A percentile compares a stretch with the other conserved stretches of the same genome.
phyloP scores from a whole-genome alignment of 176 grass and related monocot genomes.

The Lolium perenne region DNA sequence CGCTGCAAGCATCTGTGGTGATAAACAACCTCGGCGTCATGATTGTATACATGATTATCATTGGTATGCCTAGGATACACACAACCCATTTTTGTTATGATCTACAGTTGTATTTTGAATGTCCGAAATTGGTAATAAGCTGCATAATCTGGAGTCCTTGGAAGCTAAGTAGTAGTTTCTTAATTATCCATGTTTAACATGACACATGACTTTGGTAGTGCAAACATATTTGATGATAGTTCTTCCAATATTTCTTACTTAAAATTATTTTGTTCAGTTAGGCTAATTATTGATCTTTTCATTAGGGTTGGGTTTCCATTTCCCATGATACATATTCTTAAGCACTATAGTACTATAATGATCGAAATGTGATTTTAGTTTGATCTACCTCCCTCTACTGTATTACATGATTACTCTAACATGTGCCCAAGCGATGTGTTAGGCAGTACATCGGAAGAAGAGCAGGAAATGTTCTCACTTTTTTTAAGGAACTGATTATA shows the following conservation, averaged over 20 bases:
- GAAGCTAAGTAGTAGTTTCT: neutral
- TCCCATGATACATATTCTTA: too few relatives aligned
- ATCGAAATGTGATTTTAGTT: too few relatives aligned
- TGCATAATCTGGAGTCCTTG: neutral
- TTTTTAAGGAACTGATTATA: constrained; percentile 13
- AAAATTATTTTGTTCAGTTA: neutral
- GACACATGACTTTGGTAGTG: too few relatives aligned
- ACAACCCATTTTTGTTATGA: constrained; percentile 28
- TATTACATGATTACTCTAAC: neutral
- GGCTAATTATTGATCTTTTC: too few relatives aligned
- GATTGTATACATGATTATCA: constrained; percentile 92
- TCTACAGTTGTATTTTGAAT: neutral
- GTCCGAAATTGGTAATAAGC: neutral
- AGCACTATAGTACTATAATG: too few relatives aligned
- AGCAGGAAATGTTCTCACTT: neutral
- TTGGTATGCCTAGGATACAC: constrained; percentile 49
- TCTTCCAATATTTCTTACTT: too few relatives aligned
- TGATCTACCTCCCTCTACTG: too few relatives aligned
- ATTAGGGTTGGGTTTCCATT: too few relatives aligned
- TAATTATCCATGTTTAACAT: too few relatives aligned
- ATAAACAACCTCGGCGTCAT: constrained; percentile 79
- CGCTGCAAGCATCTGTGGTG: constrained; percentile 67
- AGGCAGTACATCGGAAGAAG: neutral
- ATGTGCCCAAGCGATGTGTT: neutral
- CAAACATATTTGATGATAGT: too few relatives aligned